Percentiles rank a stretch among this genome's conserved stretches.
Conservation (phyloP, 1,139 yeast genomes). For the Suhomyces yuchorum region DNA sequence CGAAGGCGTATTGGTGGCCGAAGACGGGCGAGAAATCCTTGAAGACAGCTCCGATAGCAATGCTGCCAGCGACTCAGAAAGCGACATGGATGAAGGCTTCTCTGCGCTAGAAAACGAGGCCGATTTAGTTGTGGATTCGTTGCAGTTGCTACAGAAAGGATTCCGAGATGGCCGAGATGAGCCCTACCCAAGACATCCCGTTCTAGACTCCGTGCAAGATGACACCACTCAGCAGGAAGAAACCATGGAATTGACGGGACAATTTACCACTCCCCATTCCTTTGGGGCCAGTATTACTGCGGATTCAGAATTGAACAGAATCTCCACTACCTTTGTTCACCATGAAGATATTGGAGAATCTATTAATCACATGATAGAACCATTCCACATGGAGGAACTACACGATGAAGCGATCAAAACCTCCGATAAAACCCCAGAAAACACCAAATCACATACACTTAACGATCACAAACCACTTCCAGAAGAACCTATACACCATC, state of each 20-base stretch:
- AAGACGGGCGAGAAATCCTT: constrained; percentile 1
- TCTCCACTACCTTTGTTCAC: neutral
- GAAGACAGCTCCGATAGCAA: constrained; percentile 3
- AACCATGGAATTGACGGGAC: constrained; percentile 6
- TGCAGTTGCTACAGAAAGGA: neutral
- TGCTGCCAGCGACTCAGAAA: neutral
- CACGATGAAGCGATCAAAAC: neutral
- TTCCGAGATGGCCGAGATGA: neutral
- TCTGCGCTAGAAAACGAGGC: constrained; percentile 10
- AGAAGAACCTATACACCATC: neutral
- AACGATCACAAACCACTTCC: neutral
- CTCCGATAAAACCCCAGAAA: neutral
- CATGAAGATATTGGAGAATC: neutral
- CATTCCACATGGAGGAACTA: neutral
- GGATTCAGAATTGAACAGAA: neutral
- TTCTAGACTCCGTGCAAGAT: neutral
- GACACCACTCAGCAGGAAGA: neutral
- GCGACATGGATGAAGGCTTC: constrained; percentile 7
- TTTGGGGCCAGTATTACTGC: neutral
- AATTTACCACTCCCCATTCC: neutral
- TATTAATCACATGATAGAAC: neutral
- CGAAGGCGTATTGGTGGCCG: neutral
- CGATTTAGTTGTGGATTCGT: constrained; percentile 7
- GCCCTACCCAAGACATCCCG: neutral
- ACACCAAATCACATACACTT: neutral